Evolutionary conservation across 345 rosid genomes (phyloP).

Genomic region (Arabis hirsuta): DNA sequence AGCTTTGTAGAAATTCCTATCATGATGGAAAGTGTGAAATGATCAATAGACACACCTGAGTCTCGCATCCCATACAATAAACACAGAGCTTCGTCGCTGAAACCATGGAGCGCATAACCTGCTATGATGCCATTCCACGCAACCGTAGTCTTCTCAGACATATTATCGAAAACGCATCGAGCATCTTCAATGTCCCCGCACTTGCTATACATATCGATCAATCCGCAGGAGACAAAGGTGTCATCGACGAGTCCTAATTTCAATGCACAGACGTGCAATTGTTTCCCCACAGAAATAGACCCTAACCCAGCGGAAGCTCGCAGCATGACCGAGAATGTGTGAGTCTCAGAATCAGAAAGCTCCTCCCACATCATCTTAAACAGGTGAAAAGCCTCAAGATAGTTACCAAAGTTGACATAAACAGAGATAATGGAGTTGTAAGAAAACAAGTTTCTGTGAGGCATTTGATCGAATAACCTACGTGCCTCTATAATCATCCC

Average conservation of each 20-base stretch:
- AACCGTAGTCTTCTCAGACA: conserved; percentile 80
- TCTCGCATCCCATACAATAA: conserved; percentile 75
- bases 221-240: conserved; percentile 70
- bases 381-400: conserved; percentile 64
- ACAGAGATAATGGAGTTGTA: conserved; percentile 69
- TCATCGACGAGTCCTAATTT: conserved; percentile 57
- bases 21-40: conserved; percentile 77
- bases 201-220: conserved; percentile 89
- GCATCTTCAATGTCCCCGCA: conserved; percentile 89
- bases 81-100: conserved; percentile 72
- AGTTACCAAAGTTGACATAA: conserved; percentile 63
- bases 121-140: conserved; percentile 83
- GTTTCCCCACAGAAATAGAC: conserved; percentile 58
- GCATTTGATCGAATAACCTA: conserved; percentile 73
- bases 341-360: conserved; percentile 60
- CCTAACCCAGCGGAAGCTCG: conserved; percentile 78
- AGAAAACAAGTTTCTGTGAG: conserved; percentile 64
- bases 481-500: conserved; percentile 81
- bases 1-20: conserved; percentile 70
- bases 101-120: conserved; percentile 85
- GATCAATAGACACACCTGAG: conserved; percentile 70
- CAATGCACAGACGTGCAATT: conserved; percentile 67
- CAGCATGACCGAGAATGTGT: conserved; percentile 61
- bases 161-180: conserved; percentile 62
- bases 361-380: conserved; percentile 82